These are phyloP conservation scores for Paraconiothyrium brasiliense DNA, from an alignment of 2,329 filamentous ascomycete genomes.

Conservation along the genomic window DNA sequence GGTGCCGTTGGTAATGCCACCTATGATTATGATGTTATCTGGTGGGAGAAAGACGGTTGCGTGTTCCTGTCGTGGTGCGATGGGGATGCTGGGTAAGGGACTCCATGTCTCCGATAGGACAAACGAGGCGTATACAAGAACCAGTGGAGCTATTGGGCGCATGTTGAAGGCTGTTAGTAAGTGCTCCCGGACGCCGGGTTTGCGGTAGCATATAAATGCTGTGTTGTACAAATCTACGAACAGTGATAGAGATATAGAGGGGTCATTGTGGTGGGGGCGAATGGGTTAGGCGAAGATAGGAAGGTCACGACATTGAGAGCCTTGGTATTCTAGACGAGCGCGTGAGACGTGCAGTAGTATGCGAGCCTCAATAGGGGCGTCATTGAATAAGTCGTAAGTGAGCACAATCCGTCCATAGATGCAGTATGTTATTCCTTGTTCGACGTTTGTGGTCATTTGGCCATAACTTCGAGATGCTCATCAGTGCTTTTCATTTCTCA, in stretches of 20 bases:
- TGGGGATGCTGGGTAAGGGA: conserved; percentile 27
- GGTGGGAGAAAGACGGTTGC: conserved; percentile 31
- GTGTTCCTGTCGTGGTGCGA: conserved; percentile 37
- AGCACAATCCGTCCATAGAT: too few species aligned
- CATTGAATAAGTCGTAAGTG: background rate
- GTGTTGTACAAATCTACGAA: background rate
- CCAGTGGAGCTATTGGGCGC: background rate
- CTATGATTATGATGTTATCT: conserved; percentile 31
- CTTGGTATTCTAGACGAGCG: background rate
- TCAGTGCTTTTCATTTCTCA: too few species aligned
- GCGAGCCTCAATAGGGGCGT: background rate
- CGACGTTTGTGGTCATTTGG: too few species aligned
- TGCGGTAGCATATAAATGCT: too few species aligned
- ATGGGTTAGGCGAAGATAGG: conserved; percentile 5
- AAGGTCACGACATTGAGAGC: background rate
- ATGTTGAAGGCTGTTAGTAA: background rate
- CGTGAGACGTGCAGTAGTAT: background rate
- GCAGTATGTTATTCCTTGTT: too few species aligned
- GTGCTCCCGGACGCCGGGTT: background rate
- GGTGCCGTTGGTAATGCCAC: conserved; percentile 28
- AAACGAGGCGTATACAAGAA: background rate
- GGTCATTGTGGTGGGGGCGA: background rate
- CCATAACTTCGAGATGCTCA: too few species aligned
- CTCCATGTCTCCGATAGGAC: conserved; percentile 26
- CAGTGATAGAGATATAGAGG: background rate